Conservation (phyloP, 768 basidiomycete species). For the Pisolithus marmoratus region DNA sequence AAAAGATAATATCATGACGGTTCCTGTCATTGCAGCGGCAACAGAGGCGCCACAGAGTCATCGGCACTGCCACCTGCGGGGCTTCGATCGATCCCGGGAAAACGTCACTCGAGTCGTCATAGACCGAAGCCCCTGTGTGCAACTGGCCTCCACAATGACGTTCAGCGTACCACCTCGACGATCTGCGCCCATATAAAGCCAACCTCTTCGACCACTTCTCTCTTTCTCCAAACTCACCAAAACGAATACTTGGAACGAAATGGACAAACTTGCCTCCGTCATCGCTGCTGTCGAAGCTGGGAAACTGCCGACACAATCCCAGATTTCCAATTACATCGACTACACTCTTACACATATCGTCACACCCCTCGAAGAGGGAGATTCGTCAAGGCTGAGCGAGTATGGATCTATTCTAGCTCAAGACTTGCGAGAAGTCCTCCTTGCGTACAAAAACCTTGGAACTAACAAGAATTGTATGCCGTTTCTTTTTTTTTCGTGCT, state of each 20-base stretch:
- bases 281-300: slow-evolving; percentile 66
- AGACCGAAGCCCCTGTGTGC: neutral
- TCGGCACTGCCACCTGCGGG: too few relatives aligned
- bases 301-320: slow-evolving; percentile 61
- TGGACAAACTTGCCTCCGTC: slow-evolving; percentile 61
- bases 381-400: slow-evolving; percentile 41
- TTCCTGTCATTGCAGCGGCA: too few relatives aligned
- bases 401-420: slow-evolving; percentile 49
- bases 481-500: neutral
- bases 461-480: slow-evolving; percentile 51
- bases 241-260: slow-evolving; percentile 18
- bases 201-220: neutral
- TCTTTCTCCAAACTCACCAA: neutral
- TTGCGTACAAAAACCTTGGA: slow-evolving; percentile 51
- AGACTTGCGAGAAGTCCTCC: slow-evolving; percentile 47
- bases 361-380: slow-evolving; percentile 37
- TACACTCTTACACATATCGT: slow-evolving; percentile 48
- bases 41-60: too few relatives aligned
- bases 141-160: too few relatives aligned
- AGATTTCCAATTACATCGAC: slow-evolving; percentile 48
- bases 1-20: too few relatives aligned
- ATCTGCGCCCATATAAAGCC: neutral
- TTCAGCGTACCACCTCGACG: too few relatives aligned
- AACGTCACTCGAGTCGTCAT: neutral
- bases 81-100: too few relatives aligned